Percentiles rank a stretch among this genome's conserved stretches.
Evolutionary conservation across 2,329 filamentous ascomycete species (phyloP).

Genomic region (Fusarium sacchari): DNA sequence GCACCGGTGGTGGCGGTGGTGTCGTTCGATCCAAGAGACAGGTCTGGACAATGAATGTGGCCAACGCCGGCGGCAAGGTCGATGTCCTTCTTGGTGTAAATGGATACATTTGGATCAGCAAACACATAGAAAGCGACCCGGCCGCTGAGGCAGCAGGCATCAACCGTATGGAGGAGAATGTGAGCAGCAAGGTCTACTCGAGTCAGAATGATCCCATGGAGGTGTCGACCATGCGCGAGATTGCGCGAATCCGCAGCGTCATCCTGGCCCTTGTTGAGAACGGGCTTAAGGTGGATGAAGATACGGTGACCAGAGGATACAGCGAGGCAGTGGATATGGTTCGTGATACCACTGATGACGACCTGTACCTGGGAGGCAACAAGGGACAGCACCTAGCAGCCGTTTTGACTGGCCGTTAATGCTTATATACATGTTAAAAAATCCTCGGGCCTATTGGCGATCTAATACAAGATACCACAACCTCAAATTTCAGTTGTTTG

Average conservation of each 20-base stretch:
- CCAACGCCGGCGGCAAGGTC: slow-evolving; percentile 70
- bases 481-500: not conserved
- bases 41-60: slow-evolving; percentile 80
- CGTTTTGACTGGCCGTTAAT: slow-evolving; percentile 45
- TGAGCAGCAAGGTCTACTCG: slow-evolving; percentile 88
- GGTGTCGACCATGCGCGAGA: slow-evolving; percentile 83
- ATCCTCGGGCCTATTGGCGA: not conserved
- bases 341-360: slow-evolving; percentile 67
- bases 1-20: slow-evolving; percentile 85
- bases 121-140: slow-evolving; percentile 75
- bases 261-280: slow-evolving; percentile 85
- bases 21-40: slow-evolving; percentile 87
- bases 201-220: slow-evolving; percentile 92
- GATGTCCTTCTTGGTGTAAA: slow-evolving; percentile 94
- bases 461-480: slow-evolving; percentile 36
- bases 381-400: slow-evolving; percentile 62
- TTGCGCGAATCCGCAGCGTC: slow-evolving; percentile 83
- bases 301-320: slow-evolving; percentile 85
- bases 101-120: slow-evolving; percentile 95
- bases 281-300: slow-evolving; percentile 87
- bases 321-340: slow-evolving; percentile 81
- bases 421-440: not conserved
- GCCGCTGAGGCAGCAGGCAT: slow-evolving; percentile 66
- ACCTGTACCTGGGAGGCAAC: slow-evolving; percentile 69
- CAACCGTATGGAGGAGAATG: slow-evolving; percentile 87